Evolutionary conservation across 768 basidiomycete genomes (phyloP).

Genomic region (Agaricus blazei): DNA sequence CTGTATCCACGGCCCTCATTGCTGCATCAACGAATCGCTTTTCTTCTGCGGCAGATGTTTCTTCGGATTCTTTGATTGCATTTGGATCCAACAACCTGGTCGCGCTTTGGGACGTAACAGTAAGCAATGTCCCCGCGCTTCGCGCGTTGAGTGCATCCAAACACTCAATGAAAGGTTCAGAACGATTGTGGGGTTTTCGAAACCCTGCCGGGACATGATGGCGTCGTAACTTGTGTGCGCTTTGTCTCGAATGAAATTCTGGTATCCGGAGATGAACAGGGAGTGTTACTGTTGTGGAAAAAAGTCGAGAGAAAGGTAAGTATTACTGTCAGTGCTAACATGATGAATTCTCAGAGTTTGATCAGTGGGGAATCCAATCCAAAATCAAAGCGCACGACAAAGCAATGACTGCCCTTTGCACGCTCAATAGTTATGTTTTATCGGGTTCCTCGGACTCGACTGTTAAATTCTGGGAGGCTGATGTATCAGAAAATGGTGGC

Average conservation of each 20-base stretch:
- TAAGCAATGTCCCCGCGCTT: conserved; percentile 20
- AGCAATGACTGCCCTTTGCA: conserved; percentile 65
- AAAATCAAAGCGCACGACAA: conserved; percentile 57
- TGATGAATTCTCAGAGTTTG: conserved; percentile 1
- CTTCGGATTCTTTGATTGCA: conserved; percentile 34
- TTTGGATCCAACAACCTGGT: conserved; percentile 44
- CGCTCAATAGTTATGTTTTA: conserved; percentile 43
- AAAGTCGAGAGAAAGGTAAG: conserved; percentile 32
- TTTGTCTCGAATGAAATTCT: conserved; percentile 53
- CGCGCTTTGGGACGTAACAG: conserved; percentile 38
- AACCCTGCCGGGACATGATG: conserved; percentile 74
- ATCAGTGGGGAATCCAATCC: conserved; percentile 52
- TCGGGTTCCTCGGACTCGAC: conserved; percentile 82
- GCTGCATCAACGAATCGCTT: conserved; percentile 45
- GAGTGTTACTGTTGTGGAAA: conserved; percentile 62
- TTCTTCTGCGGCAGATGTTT: conserved; percentile 43
- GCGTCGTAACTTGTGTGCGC: conserved; percentile 70
- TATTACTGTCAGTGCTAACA: neutral
- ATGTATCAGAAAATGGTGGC: conserved; percentile 25
- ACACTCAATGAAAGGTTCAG: conserved; percentile 32
- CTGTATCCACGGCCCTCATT: conserved; percentile 32
- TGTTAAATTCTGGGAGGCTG: conserved; percentile 69
- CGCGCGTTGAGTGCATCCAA: neutral
- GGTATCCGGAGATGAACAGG: conserved; percentile 73
- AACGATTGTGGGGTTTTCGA: conserved; percentile 50